Base-by-base conservation (phyloP, 176 grass and related monocot species). In the Ensete ventricosum region DNA sequence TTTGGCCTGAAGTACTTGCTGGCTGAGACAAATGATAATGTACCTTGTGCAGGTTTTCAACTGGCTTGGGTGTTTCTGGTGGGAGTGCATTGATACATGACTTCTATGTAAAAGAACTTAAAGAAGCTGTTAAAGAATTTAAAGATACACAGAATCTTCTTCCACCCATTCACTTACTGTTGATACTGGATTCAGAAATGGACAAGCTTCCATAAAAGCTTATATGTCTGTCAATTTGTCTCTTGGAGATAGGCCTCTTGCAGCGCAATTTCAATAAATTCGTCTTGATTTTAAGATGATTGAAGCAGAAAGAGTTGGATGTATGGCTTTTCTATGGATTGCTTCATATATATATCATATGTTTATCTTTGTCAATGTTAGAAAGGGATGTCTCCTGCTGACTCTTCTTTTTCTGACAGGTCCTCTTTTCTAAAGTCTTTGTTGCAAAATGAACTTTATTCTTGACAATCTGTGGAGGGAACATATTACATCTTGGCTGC, bases 61-160 rank as follows among this genome's bases (percentile, higher is more conserved):
- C 95, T 68, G 95, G 90, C 67, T 87, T 93, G 79, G 95, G 90
- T 72, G 86, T 99, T 81, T 89, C 95, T 9, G 90, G 82, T 6
- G 90, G 90, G 19, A 94, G 95, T 75, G 79, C 95, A 5, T 84
- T 99, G 50, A 99, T 99, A 83, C 95, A 99, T 27, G 95, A 94
- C 1, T 99, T 94, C 77, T 99, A 94, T 75, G 82, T 88, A 75
- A 91, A 84, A 83, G 88, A 99, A 85, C 82, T 94, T 10, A 85
- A 85, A 73, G 87, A 84, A 20, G 34, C 67, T 71, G 81, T 85
- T 71, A 90, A 83, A 82, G 84, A 96, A 82, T 81, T 92, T 9
- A 83, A 84, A 71, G 86, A 83, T 57, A 16, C 55, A 57, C 55
- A 50, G 17, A 70, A 50, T 48, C 11, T 17, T 8, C 19, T 70